Base-by-base conservation (phyloP, 1,284 basidiomycete species). In the Athelia sp. region DNA sequence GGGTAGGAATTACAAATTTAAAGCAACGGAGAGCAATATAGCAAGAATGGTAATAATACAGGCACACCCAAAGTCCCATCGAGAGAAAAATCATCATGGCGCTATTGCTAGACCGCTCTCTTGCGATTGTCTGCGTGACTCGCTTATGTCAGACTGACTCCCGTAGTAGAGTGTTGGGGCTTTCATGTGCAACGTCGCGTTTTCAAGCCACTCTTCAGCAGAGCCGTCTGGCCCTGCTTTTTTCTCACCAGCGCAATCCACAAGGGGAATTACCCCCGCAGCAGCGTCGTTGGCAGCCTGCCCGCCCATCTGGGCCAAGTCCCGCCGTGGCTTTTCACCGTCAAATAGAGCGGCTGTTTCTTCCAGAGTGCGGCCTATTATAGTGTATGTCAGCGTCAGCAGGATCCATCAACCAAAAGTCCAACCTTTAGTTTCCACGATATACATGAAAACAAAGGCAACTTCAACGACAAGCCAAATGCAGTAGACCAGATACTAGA, bases 331-430 rank as follows among this genome's bases (percentile, higher is more conserved):
- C 34, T 75, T 66, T 29, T 78, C 75, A 19, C 82, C 79, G 55
- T 84, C 82, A 54, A 84, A 85, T 17, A 85, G 62, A 3, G 75
- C 75, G 1, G 82, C 78, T 2, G 81, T 85, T 60, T 86, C 82
- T 63, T 86, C 84, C 21, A 84, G 69, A 1, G 82, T 84, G 24
- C 77, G 74, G 18, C 81, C 80, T 77, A 50, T 29, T 21, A 14
- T 34, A 21, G 36, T 4, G 18, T 18, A 17, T 13, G 17, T n/a
- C 21, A 21, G n/a, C 11, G 21, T 21, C 36, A 2, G 14, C 17
- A 21, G 11, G 14, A 50, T 14, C n/a, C 18, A 18, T 19, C 15
- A 22, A 44, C 10, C 9, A 22, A 6, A 22, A 10, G 9, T 21
- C 29, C 32, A 10, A 26, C 13, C 26, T n/a, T 59, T 59, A 11